Evolutionary conservation across 768 basidiomycete genomes (phyloP).

Genomic region (Mycena crocata): DNA sequence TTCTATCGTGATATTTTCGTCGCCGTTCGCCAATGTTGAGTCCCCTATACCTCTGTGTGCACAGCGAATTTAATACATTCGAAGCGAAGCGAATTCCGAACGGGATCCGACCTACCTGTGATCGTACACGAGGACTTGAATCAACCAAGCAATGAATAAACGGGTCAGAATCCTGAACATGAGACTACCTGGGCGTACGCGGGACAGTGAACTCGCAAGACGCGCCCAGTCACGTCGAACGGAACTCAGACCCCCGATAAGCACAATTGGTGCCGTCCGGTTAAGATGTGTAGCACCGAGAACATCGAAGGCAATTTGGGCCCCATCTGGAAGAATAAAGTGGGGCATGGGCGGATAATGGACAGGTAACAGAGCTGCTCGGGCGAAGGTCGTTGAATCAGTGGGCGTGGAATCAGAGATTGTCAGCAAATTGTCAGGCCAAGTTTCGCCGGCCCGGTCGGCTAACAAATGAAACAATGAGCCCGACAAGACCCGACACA

Average conservation of each 20-base stretch:
- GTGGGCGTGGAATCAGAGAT: no score
- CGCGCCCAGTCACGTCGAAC: conserved; percentile 54
- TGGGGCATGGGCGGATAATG: conserved; percentile 11
- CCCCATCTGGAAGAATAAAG: conserved; percentile 52
- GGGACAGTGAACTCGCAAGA: conserved; percentile 46
- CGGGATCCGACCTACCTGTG: conserved; percentile 43
- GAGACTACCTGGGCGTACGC: conserved; percentile 53
- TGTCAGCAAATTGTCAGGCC: no score
- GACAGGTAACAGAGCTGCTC: no score
- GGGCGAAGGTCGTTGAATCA: no score
- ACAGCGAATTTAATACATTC: neutral
- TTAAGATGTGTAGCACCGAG: conserved; percentile 51
- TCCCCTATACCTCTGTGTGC: conserved; percentile 60
- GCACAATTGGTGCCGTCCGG: conserved; percentile 49
- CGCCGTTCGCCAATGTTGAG: conserved; percentile 46
- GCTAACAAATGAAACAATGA: no score
- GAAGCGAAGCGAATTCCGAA: neutral
- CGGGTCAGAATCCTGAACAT: neutral
- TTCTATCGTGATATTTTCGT: conserved; percentile 57
- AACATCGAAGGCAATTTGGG: conserved; percentile 56
- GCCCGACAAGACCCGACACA: no score
- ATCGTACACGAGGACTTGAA: conserved; percentile 57
- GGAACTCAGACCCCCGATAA: conserved; percentile 56
- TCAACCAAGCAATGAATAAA: neutral
- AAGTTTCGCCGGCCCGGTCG: no score